phyloP scores from a whole-genome alignment of 2,329 filamentous ascomycete genomes.

The Xylariaceae sp. region DNA sequence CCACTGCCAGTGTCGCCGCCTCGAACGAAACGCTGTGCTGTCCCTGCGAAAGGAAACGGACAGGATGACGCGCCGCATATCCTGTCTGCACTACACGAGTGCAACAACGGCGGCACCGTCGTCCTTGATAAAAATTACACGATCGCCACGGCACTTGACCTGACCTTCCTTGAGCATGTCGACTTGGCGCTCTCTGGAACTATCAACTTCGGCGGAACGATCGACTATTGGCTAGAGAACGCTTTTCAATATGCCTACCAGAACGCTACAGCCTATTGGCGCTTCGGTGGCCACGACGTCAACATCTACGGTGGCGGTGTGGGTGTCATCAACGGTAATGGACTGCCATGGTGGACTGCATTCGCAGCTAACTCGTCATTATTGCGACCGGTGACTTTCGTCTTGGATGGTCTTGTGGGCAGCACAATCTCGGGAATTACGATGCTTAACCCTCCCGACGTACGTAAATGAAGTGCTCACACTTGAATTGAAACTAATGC shows the following conservation, averaged over 20 bases:
- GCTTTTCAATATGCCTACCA: conserved; percentile 63
- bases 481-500: conserved; percentile 1
- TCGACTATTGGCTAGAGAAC: conserved; percentile 64
- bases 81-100: conserved; percentile 49
- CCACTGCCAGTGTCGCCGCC: conserved; percentile 4
- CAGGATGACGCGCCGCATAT: conserved; percentile 37
- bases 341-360: conserved; percentile 61
- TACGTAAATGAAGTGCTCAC: conserved; percentile 1
- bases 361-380: conserved; percentile 41
- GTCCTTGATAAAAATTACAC: conserved; percentile 57
- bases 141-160: conserved; percentile 60
- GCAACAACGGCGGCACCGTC: conserved; percentile 61
- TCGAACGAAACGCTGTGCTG: conserved; percentile 14
- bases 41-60: conserved; percentile 6
- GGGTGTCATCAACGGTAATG: conserved; percentile 54
- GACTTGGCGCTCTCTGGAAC: conserved; percentile 56
- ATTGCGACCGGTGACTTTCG: conserved; percentile 16
- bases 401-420: conserved; percentile 16
- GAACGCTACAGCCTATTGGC: conserved; percentile 55
- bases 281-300: conserved; percentile 44
- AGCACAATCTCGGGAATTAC: conserved; percentile 15
- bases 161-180: conserved; percentile 60
- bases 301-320: conserved; percentile 59
- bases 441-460: conserved; percentile 19
- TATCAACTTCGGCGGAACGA: conserved; percentile 60